Evolutionary conservation across 192 early-diverging fungal genomes (phyloP).

Genomic region (Linnemannia schmuckeri): DNA sequence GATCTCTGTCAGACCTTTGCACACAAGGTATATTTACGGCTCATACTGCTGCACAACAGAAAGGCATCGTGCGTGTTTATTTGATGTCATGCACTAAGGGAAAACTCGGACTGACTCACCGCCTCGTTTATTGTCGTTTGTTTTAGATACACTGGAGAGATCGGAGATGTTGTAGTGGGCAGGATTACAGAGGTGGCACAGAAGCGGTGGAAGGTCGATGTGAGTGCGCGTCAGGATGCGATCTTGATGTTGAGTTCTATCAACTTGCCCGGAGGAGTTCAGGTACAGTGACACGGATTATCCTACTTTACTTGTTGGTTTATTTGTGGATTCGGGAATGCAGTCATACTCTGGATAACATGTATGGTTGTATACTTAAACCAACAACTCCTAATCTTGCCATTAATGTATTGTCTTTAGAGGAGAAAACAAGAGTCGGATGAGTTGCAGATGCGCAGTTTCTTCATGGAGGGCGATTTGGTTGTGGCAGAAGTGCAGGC

Average conservation of each 20-base stretch:
- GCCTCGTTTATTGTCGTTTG: not conserved
- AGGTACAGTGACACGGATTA: conserved; percentile 60
- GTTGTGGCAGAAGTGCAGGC: conserved; percentile 92
- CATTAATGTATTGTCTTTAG: conserved; percentile 41
- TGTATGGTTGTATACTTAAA: not conserved
- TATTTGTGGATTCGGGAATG: not conserved
- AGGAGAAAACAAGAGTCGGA: conserved; percentile 95
- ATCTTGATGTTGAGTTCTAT: conserved; percentile 90
- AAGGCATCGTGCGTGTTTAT: not conserved
- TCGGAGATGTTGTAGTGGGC: conserved; percentile 97
- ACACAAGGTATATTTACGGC: conserved; percentile 70
- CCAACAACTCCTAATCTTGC: not conserved
- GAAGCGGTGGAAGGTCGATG: conserved; percentile 96
- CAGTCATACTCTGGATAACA: not conserved
- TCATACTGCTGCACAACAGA: no score
- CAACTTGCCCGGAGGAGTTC: conserved; percentile 95
- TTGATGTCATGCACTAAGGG: not conserved
- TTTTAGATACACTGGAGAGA: conserved; percentile 84
- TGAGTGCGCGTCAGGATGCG: conserved; percentile 89
- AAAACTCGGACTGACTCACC: not conserved
- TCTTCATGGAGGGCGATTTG: conserved; percentile 95
- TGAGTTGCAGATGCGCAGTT: conserved; percentile 96
- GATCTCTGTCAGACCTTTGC: conserved; percentile 89
- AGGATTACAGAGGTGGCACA: conserved; percentile 92
- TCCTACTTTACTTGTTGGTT: not conserved